Evolutionary conservation across 495 filamentous ascomycete species (phyloP).

Genomic region (Sporormia fimetaria): DNA sequence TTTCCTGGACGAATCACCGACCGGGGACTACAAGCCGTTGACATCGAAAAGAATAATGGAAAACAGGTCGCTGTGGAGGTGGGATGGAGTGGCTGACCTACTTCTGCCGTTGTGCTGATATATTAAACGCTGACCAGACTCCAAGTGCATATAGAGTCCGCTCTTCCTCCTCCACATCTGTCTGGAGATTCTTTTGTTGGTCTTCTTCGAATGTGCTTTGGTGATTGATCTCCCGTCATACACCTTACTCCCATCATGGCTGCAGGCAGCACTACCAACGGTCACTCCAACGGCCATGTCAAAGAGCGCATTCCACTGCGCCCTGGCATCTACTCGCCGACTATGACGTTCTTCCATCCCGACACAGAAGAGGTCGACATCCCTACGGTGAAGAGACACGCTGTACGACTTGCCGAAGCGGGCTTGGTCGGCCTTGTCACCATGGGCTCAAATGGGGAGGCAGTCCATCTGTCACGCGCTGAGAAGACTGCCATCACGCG

Average conservation of each 20-base stretch:
- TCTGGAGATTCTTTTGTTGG: no score
- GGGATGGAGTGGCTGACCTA: constrained; percentile 18
- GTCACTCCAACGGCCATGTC: constrained; percentile 13
- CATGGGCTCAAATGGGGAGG: constrained; percentile 87
- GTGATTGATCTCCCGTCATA: constrained; percentile 2
- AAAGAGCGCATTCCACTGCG: constrained; percentile 45
- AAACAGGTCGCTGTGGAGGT: constrained; percentile 6
- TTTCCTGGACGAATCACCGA: constrained; percentile 13
- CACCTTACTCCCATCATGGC: constrained; percentile 14
- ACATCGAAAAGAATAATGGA: constrained; percentile 8
- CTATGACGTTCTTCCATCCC: constrained; percentile 81
- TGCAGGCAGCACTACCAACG: constrained; percentile 8
- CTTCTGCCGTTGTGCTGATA: constrained; percentile 22
- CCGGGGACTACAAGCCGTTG: constrained; percentile 1
- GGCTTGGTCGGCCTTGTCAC: constrained; percentile 75
- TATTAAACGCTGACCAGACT: constrained; percentile 25
- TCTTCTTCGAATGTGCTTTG: neutral
- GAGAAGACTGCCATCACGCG: constrained; percentile 67
- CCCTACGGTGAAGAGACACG: constrained; percentile 64
- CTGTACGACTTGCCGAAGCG: constrained; percentile 65
- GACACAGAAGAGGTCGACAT: constrained; percentile 75
- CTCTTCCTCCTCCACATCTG: no score
- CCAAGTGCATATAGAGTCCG: no score
- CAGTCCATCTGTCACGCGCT: constrained; percentile 63
- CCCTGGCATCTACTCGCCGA: constrained; percentile 78